phyloP scores from a whole-genome alignment of 2,329 filamentous ascomycete genomes.

The Epichloe hybrida region DNA sequence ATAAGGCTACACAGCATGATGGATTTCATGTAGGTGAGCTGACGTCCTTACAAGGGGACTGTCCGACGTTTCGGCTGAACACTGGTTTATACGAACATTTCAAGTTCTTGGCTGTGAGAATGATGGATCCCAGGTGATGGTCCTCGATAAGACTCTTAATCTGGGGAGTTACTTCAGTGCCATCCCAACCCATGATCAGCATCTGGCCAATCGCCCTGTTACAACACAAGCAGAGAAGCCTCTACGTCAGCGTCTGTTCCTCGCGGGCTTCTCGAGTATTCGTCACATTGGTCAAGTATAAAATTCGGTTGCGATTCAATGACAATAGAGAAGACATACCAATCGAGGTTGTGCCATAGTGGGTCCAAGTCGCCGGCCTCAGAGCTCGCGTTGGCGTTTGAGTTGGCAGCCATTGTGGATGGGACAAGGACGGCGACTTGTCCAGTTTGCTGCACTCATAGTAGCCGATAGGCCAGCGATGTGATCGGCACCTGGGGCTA shows the following conservation, averaged over 20 bases:
- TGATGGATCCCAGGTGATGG: conserved; percentile 77
- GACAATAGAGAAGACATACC: conserved; percentile 35
- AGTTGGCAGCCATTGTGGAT: conserved; percentile 14
- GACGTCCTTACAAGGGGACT: not conserved
- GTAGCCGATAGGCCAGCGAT: not conserved
- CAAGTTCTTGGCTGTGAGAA: conserved; percentile 72
- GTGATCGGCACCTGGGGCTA: not conserved
- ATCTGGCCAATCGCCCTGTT: conserved; percentile 58
- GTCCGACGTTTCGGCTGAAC: no score
- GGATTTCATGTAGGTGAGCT: not conserved
- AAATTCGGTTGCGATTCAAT: not conserved
- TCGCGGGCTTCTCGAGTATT: not conserved
- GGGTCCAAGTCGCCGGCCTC: conserved; percentile 31
- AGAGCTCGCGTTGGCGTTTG: conserved; percentile 12
- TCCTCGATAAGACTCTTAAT: conserved; percentile 69
- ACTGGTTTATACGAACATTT: conserved; percentile 45
- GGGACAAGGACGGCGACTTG: conserved; percentile 10
- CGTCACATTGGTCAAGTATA: not conserved
- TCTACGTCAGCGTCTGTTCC: conserved; percentile 1
- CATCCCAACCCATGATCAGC: conserved; percentile 78
- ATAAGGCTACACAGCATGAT: not conserved
- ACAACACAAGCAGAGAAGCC: not conserved
- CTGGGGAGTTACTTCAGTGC: conserved; percentile 69
- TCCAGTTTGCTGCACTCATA: conserved; percentile 11
- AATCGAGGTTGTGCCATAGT: conserved; percentile 65